Base-by-base conservation (phyloP, 176 grass and related monocot genomes). In the Olyra latifolia region DNA sequence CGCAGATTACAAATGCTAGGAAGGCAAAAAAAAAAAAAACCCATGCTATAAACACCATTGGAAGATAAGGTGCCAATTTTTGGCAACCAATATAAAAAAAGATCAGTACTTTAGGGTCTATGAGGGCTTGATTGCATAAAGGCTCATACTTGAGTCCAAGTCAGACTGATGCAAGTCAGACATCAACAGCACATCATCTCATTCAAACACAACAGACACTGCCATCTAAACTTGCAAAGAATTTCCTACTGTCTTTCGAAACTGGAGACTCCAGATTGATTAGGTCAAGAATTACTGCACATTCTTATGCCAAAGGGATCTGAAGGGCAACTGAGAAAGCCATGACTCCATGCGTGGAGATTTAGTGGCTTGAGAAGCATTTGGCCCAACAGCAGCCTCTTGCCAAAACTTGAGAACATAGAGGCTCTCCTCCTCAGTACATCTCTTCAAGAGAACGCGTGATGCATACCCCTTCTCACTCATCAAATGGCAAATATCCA, bases 361-460 rank as follows among this genome's bases (percentile, higher is more conserved):
- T 81, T 53, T 81, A 15, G 72, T 25, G 1, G 71, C 39, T 23
- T 52, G 79, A 56, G 80, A 62, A 0, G 53, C 75, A 58, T 70
- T 71, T 71, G 61, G 5, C 8, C 8, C 41, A 74, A 27, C 23
- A 38, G 55, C 39, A 19, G 73, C 66, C 3, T 91, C 87, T 28
- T 76, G 84, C 96, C 96, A 95, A 82, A 98, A 98, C 78, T 95
- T 98, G 14, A 98, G 88, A 63, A 98, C 90, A 89, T 85, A 93
- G 10, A 93, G 89, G 71, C 90, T 95, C 74, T 98, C 96, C 77
- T 98, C 92, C 54, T 98, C 96, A 7, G 92, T 95, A 9, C 90
- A 98, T 77, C 92, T 93, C 82, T 98, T 94, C 71, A 98, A 81
- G 43, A 94, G 75, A 65, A 98, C 90, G 0, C 86, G 90, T 0